Evolutionary conservation across 2,329 filamentous ascomycete species (phyloP).

Genomic region (Penicillium verrucosum): DNA sequence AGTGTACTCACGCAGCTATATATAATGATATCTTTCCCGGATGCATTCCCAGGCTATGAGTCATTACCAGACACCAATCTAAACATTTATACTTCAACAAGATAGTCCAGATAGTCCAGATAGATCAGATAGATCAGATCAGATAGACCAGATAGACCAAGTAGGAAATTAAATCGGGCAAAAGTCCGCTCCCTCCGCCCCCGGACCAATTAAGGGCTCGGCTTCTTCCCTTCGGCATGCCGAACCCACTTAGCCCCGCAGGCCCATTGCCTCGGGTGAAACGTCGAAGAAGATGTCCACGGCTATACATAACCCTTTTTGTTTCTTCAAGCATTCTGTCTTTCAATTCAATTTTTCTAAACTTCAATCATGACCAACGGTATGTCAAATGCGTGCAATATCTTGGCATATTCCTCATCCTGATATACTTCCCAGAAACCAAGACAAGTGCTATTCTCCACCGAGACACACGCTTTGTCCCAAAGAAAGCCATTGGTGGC

Average conservation of each 20-base stretch:
- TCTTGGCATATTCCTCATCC: neutral
- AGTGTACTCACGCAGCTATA: neutral
- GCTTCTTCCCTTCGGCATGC: slow-evolving; percentile 30
- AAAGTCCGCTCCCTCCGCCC: neutral
- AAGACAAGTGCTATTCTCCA: slow-evolving; percentile 48
- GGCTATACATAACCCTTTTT: neutral
- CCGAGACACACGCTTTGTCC: slow-evolving; percentile 47
- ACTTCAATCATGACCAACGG: neutral
- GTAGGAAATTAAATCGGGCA: neutral
- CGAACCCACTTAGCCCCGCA: slow-evolving; percentile 24
- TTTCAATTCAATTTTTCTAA: neutral
- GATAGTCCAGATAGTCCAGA: neutral
- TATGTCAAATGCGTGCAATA: neutral
- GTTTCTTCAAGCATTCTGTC: neutral
- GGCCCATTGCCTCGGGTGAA: slow-evolving; percentile 16
- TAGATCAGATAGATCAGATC: neutral
- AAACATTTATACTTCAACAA: neutral
- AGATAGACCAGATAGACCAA: neutral
- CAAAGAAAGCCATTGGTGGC: slow-evolving; percentile 49
- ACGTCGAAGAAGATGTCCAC: neutral
- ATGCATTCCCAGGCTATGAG: neutral
- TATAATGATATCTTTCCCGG: neutral
- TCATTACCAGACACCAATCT: neutral
- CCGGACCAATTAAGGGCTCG: slow-evolving; percentile 28
- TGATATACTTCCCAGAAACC: neutral